These are phyloP conservation scores for Paraphaeosphaeria minitans DNA, from an alignment of 2,329 filamentous ascomycete species.

Conservation along the genomic window DNA sequence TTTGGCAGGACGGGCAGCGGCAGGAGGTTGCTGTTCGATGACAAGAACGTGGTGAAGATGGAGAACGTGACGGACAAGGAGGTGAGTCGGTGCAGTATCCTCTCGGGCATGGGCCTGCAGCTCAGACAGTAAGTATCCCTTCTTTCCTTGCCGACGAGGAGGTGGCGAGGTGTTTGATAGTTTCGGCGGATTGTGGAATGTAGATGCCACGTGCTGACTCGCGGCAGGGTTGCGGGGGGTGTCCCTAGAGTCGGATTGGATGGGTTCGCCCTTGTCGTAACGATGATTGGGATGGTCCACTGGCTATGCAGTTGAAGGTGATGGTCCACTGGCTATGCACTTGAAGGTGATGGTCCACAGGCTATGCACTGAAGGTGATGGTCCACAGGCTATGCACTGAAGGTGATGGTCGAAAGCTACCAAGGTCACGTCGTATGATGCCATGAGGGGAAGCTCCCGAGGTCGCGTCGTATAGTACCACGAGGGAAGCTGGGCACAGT, in stretches of 20 bases:
- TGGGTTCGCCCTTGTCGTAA: background rate
- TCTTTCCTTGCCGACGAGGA: background rate
- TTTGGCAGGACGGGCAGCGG: conserved; percentile 24
- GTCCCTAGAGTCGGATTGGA: background rate
- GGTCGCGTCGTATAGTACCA: background rate
- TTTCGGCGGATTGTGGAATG: conserved; percentile 6
- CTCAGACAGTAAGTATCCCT: conserved; percentile 36
- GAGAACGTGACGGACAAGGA: conserved; percentile 30
- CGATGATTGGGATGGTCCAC: conserved; percentile 18
- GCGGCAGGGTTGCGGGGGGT: conserved; percentile 5
- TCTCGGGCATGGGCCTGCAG: conserved; percentile 34
- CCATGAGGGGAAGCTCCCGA: background rate
- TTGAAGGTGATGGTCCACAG: conserved; percentile 15
- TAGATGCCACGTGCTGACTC: conserved; percentile 15
- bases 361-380: conserved; percentile 17
- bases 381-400: conserved; percentile 20
- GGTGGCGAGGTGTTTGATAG: background rate
- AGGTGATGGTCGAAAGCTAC: background rate
- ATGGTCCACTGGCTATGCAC: conserved; percentile 13
- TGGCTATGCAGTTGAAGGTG: conserved; percentile 20
- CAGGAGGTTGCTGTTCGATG: conserved; percentile 32
- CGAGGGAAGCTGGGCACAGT: background rate
- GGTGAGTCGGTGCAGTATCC: conserved; percentile 28
- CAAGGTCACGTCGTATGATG: background rate
- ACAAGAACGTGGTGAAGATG: conserved; percentile 38